phyloP scores from a whole-genome alignment of 139 green algal species.

The Nannochloris sp. region DNA sequence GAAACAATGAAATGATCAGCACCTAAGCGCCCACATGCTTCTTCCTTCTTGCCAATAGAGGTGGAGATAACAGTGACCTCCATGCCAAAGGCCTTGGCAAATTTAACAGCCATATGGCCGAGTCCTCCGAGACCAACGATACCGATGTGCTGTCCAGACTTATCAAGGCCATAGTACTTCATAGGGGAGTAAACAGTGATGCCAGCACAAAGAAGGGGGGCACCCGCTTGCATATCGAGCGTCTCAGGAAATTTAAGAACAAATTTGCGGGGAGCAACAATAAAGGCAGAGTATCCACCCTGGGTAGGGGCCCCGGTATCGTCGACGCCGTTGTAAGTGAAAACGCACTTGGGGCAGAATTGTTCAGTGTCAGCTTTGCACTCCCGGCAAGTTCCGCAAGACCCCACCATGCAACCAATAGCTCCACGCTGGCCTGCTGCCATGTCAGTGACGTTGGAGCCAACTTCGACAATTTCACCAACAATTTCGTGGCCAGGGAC shows the following conservation, averaged over 20 bases:
- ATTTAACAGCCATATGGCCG: conserved; percentile 62
- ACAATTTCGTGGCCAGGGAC: conserved; percentile 73
- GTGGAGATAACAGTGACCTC: conserved; percentile 68
- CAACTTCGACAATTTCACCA: conserved; percentile 73
- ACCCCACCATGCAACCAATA: conserved; percentile 70
- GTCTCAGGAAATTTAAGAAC: conserved; percentile 48
- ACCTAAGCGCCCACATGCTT: conserved; percentile 51
- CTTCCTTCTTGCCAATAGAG: conserved; percentile 50
- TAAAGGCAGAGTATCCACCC: conserved; percentile 67
- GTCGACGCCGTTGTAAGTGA: conserved; percentile 64
- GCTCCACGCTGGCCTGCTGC: conserved; percentile 64
- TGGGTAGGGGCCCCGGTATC: conserved; percentile 44
- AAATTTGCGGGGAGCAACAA: conserved; percentile 45
- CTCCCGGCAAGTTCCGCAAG: conserved; percentile 45
- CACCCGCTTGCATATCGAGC: conserved; percentile 44
- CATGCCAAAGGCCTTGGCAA: conserved; percentile 59
- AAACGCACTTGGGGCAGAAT: conserved; percentile 41
- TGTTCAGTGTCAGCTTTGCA: conserved; percentile 37
- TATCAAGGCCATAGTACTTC: conserved; percentile 62
- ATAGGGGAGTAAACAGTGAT: conserved; percentile 67
- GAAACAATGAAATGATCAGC: conserved; percentile 57
- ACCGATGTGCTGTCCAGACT: conserved; percentile 60
- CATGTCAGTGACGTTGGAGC: conserved; percentile 54
- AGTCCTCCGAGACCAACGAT: conserved; percentile 68
- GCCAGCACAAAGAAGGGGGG: conserved; percentile 77